A percentile compares a stretch with the other conserved stretches of the same genome.
Evolutionary conservation across 108 stramenopile species (phyloP).

Genomic region (Conticribra weissflogii): DNA sequence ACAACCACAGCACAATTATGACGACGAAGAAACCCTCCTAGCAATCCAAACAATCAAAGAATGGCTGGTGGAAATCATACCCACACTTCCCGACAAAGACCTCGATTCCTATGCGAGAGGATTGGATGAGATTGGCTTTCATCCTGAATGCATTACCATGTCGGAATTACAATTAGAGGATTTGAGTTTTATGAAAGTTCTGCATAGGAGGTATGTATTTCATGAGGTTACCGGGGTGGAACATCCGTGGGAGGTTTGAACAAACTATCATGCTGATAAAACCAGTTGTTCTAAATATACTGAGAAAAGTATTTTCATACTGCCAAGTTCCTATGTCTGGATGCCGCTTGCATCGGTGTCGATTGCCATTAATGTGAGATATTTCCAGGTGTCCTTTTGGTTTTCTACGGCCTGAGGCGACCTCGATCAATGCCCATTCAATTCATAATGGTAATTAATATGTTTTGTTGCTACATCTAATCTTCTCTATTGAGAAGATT

Average conservation of each 20-base stretch:
- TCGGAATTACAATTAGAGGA: conserved; percentile 41
- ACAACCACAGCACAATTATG: not conserved
- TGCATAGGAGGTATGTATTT: conserved; percentile 43
- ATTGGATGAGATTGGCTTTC: conserved; percentile 34
- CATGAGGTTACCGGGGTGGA: conserved; percentile 39
- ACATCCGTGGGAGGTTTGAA: conserved; percentile 32
- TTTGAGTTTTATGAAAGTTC: conserved; percentile 44
- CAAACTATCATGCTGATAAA: no score
- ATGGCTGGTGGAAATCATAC: conserved; percentile 30
- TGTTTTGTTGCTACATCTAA: no score
- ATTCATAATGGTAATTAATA: no score
- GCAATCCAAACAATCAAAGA: conserved; percentile 25
- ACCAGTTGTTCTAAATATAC: no score
- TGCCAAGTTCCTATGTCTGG: no score
- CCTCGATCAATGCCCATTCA: no score
- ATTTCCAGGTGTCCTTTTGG: no score
- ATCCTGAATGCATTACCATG: conserved; percentile 40
- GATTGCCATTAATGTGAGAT: no score
- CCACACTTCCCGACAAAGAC: conserved; percentile 19
- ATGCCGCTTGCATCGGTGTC: no score
- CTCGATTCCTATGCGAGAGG: conserved; percentile 18
- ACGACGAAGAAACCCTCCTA: conserved; percentile 4
- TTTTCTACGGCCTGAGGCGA: no score
- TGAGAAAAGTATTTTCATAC: no score
- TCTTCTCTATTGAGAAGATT: no score